Evolutionary conservation across 805 yeast genomes (phyloP), one percentile per base, ranked within the genome.

Genomic region (Candida argentea): DNA sequence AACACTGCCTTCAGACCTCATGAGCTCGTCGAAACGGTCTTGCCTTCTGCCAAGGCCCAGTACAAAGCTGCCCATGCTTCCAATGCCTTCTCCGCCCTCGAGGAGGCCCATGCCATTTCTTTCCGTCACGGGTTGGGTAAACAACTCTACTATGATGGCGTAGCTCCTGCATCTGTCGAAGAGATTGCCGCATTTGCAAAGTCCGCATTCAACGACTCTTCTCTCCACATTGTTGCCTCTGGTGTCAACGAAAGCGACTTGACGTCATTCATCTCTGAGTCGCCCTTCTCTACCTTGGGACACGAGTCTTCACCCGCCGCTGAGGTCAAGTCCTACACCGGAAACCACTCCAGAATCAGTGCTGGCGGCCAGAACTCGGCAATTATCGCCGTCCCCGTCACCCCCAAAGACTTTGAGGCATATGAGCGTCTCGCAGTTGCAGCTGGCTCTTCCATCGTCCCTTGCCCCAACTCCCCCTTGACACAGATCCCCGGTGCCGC

Each of bases 41-140:
- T 74, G 35, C 97, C 96, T 39, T 74, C 74, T 31, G 86, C 87
- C 31, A 55, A 61, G 40, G 66, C 71, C 49, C 89, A 83, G 56
- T 53, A 68, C 39, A 51, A 61, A n/a, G 57, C 61, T 26, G 76
- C 79, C 21, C 48, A 58, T 32, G 45, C 64, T 10, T 56, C 65
- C 43, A 68, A 84, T 33, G 54, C 59, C 35, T 69, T 64, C 54
- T 61, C 64, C 37, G 94, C 91, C 24, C 55, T 75, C 37, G 95
- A 86, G 60, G 70, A 75, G 42, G 72, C 85, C 50, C 89, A 83
- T 62, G 73, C 74, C 43, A 61, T 76, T 35, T 73, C 94, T 28
- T 91, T 81, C 75, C 82, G 91, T 68, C 65, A 58, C 36, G 96
- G 95, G 31, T 73, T 83, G 47, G 96, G 95, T 48, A 73, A 78